Evolutionary conservation across 2,329 filamentous ascomycete species (phyloP), one percentile per base, ranked within the genome.

Genomic region (Colletotrichum sp.): DNA sequence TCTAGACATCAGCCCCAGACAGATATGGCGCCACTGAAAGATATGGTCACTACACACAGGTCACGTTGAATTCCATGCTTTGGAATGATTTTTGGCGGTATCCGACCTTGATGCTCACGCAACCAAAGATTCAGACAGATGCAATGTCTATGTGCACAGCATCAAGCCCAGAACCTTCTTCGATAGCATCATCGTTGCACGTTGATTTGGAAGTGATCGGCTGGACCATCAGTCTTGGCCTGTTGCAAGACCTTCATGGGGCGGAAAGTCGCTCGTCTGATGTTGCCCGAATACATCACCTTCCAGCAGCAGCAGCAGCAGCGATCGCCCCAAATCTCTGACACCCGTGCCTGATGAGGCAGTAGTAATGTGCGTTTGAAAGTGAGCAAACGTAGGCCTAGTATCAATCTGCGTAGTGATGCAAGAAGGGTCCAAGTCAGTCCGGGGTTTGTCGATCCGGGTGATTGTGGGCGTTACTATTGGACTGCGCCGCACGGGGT

Each of bases 401-500:
- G 18, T 32, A 36, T 66, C 32, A 5, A 26, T 59, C 71, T 67
- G 71, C 67, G 67, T 36, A 26, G 24, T 76, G 71, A 76, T 75
- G 75, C 71, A 49, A 64, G 72, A 71, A 76, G 71, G 71, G 75
- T 75, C 62, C 52, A 26, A 34, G 44, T 26, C n/a, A 55, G 36
- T n/a, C 30, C 30, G 7, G 62, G 66, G 60, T 36, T 21, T 24
- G 75, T 32, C 52, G 75, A 76, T 76, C 75, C 18, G 44, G 71
- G 13, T 28, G 62, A 49, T 24, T 32, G 24, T 21, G 8, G 7
- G 24, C 6, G 26, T 10, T 32, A 8, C 21, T 5, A 75, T 71
- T 76, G 71, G 75, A 57, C 75, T 76, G 60, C n/a, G 75, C 71
- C 66, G 67, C 67, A 44, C 67, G 5, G 24, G 18, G 59, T 66